Evolutionary conservation across 2,329 filamentous ascomycete genomes (phyloP).

Genomic region (Didymella exigua): DNA sequence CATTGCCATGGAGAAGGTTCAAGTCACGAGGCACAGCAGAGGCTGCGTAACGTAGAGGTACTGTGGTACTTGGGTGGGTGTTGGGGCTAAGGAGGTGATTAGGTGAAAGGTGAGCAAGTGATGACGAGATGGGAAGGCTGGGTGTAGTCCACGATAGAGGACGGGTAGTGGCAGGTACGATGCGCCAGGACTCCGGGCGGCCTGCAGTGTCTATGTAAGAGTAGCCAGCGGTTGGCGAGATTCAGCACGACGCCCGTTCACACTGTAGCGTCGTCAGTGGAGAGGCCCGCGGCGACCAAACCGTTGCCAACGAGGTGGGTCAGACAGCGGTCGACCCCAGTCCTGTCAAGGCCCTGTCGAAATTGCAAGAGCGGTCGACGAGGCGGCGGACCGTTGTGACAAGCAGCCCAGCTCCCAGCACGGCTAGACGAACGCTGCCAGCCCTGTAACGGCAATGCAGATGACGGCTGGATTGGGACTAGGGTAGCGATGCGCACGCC

Average conservation of each 20-base stretch:
- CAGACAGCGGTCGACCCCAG: constrained; percentile 44
- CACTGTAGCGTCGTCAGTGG: constrained; percentile 40
- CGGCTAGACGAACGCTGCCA: constrained; percentile 39
- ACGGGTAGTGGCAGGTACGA: constrained; percentile 38
- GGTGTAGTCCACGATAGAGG: constrained; percentile 19
- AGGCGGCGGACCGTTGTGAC: constrained; percentile 47
- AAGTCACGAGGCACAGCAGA: constrained; percentile 42
- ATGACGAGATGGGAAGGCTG: constrained; percentile 29
- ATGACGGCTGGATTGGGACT: constrained; percentile 40
- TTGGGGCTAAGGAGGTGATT: constrained; percentile 12
- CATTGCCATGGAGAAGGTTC: constrained; percentile 45
- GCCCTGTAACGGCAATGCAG: constrained; percentile 51
- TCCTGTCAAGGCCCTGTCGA: constrained; percentile 41
- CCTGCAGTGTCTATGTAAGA: constrained; percentile 48
- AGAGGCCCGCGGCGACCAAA: constrained; percentile 40
- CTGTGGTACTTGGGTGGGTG: background rate
- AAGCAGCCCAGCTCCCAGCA: constrained; percentile 39
- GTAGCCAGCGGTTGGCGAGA: constrained; percentile 42
- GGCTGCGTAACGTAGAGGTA: constrained; percentile 38
- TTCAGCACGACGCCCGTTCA: constrained; percentile 43
- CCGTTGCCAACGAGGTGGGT: constrained; percentile 47
- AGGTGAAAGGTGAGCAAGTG: constrained; percentile 19
- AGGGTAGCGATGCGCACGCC: constrained; percentile 42
- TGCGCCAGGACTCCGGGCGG: constrained; percentile 43
- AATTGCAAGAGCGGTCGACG: constrained; percentile 45